These are phyloP conservation scores for Jamesozyma piceae DNA, from an alignment of 805 yeast species.

Conservation along the genomic window DNA sequence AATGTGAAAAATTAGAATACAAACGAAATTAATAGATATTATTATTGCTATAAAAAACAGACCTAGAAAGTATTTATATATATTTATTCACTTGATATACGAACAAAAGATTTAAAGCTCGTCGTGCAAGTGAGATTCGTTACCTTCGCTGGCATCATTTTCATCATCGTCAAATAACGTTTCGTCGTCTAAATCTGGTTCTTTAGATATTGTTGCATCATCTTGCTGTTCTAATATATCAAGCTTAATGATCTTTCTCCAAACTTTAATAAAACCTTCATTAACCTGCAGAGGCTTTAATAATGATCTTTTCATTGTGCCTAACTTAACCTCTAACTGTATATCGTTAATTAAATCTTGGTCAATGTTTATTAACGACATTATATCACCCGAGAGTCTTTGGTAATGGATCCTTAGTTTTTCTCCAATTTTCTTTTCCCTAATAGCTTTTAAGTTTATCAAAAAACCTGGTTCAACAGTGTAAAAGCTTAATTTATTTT, in stretches of 20 bases:
- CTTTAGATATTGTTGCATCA: neutral
- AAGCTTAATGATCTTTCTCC: neutral
- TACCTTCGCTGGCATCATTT: neutral
- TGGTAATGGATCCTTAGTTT: constrained; percentile 76
- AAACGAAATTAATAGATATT: too few relatives aligned
- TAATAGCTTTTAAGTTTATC: constrained; percentile 61
- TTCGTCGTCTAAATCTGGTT: neutral
- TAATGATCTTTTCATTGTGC: constrained; percentile 1
- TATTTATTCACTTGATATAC: too few relatives aligned
- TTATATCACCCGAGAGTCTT: constrained; percentile 65
- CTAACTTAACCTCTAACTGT: constrained; percentile 42
- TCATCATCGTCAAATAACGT: neutral
- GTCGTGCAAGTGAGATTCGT: constrained; percentile 2
- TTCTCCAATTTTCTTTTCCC: constrained; percentile 69
- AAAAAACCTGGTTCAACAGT: constrained; percentile 82
- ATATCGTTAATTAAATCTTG: constrained; percentile 90
- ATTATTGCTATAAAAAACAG: too few relatives aligned
- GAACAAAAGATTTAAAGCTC: constrained; percentile 2
- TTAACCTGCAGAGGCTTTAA: neutral
- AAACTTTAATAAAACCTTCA: neutral
- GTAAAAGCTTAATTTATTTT: constrained; percentile 46
- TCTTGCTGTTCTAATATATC: neutral
- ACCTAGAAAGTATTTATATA: too few relatives aligned
- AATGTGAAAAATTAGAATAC: too few relatives aligned
- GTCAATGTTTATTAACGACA: constrained; percentile 72